Base-by-base conservation (phyloP, 495 filamentous ascomycete genomes). In the Collariella sp. region DNA sequence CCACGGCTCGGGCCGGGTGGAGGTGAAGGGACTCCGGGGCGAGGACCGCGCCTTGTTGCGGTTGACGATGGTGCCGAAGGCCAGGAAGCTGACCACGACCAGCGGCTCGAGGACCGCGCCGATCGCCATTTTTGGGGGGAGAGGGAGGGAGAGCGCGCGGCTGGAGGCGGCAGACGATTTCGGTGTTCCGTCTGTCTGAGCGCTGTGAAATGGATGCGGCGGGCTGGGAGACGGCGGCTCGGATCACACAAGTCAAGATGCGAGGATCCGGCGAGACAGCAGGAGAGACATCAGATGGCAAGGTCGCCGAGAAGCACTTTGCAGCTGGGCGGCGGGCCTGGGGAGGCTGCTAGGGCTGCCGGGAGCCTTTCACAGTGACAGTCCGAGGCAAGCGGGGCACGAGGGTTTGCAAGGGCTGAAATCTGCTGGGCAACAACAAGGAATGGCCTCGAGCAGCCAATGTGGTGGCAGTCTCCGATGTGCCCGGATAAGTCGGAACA, bases 91-190 rank as follows among this genome's bases (percentile, higher is more conserved):
- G 38, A 68, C 67, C 15, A 70, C 64, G 16, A 70, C 47, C 33
- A 61, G 54, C 12, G 67, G 67, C 42, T 70, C 67, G 15, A 68
- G 20, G 11, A 70, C 50, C 26, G 66, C 67, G n/a, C 66, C 67
- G 45, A 70, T 41, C 16, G 62, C 57, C 67, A 70, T 70, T 9
- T 50, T 57, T 18, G n/a, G 20, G 13, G 36, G 9, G 23, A 26
- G 29, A n/a, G 18, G 29, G 7, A 29, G 7, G 34, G 26, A 24
- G n/a, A n/a, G n/a, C n/a, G n/a, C n/a, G n/a, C n/a, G n/a, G n/a
- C n/a, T n/a, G n/a, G n/a, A n/a, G n/a, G n/a, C 11, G 10, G 39
- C 29, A 49, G 45, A 36, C 6, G 35, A 34, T 20, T 19, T 9
- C 26, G 5, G 36, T 5, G 23, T 15, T 15, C 15, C 20, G 39